These are phyloP conservation scores for Trichoderma sp. DNA, from an alignment of 2,329 filamentous ascomycete genomes.

Conservation along the genomic window DNA sequence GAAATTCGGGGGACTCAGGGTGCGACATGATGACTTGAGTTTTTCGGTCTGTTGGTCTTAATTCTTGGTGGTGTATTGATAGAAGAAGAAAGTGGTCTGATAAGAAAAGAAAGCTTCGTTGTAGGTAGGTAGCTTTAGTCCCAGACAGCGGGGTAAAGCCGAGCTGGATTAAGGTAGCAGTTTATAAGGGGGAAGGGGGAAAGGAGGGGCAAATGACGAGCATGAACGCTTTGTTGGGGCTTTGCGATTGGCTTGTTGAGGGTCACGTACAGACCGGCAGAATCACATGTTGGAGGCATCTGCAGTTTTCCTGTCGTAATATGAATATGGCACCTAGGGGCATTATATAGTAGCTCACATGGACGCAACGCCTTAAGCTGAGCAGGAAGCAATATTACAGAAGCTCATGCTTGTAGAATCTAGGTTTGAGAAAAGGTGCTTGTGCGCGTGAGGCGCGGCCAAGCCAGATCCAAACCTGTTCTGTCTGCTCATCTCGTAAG, in stretches of 20 bases:
- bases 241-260: slow-evolving; percentile 18
- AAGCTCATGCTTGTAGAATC: not conserved
- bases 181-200: not conserved
- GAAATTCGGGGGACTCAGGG: slow-evolving; percentile 49
- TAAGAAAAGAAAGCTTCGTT: not conserved
- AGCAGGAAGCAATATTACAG: not conserved
- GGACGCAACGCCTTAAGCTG: not conserved
- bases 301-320: not conserved
- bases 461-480: not conserved
- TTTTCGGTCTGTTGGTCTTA: not conserved
- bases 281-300: slow-evolving; percentile 17
- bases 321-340: not conserved
- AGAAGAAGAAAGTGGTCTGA: not conserved
- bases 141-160: slow-evolving; percentile 3
- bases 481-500: not conserved
- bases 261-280: not conserved
- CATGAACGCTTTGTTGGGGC: slow-evolving; percentile 13
- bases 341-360: not conserved
- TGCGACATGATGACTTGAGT: slow-evolving; percentile 40
- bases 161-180: not conserved
- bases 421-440: not conserved
- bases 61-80: not conserved
- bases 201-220: slow-evolving; percentile 16
- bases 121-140: not conserved
- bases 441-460: not conserved